phyloP scores from a whole-genome alignment of 225 moss, liverwort and hornwort genomes.

The Climacium dendroides region DNA sequence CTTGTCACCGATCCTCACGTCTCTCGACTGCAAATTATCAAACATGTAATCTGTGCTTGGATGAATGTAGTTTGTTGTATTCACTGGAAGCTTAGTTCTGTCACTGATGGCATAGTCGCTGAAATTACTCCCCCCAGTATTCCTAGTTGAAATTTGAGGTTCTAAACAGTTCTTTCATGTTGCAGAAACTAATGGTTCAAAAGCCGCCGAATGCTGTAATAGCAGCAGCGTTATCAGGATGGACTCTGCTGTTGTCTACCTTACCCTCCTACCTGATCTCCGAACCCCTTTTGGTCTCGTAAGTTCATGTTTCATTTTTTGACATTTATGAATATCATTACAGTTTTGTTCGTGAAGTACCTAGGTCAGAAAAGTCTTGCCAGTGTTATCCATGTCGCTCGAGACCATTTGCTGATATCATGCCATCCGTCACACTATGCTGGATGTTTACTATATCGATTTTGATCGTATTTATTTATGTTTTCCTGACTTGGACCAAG shows the following conservation, averaged over 20 bases:
- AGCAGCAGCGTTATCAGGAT: slow-evolving; percentile 30
- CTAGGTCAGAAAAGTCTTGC: not conserved
- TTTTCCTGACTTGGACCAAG: not conserved
- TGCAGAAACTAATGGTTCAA: slow-evolving; percentile 8
- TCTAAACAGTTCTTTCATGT: not conserved
- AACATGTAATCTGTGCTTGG: not conserved
- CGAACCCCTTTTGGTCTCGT: slow-evolving; percentile 5
- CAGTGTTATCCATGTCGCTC: not conserved
- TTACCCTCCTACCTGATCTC: slow-evolving; percentile 11
- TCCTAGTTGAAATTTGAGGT: not conserved
- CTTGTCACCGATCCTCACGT: not conserved
- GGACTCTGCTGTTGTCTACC: slow-evolving; percentile 34
- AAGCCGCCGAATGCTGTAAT: slow-evolving; percentile 8
- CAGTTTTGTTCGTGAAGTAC: not conserved
- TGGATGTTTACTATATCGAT: not conserved
- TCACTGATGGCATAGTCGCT: not conserved
- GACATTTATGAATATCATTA: not conserved
- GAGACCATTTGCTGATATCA: not conserved
- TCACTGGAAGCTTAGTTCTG: not conserved
- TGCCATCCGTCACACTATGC: not conserved
- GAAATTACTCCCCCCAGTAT: not conserved
- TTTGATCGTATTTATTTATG: not conserved
- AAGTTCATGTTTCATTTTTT: slow-evolving; percentile 2
- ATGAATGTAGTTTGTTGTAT: not conserved
- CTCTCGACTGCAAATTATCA: not conserved